Conservation (phyloP, 2,329 filamentous ascomycete species). For the Penicillium sp. region DNA sequence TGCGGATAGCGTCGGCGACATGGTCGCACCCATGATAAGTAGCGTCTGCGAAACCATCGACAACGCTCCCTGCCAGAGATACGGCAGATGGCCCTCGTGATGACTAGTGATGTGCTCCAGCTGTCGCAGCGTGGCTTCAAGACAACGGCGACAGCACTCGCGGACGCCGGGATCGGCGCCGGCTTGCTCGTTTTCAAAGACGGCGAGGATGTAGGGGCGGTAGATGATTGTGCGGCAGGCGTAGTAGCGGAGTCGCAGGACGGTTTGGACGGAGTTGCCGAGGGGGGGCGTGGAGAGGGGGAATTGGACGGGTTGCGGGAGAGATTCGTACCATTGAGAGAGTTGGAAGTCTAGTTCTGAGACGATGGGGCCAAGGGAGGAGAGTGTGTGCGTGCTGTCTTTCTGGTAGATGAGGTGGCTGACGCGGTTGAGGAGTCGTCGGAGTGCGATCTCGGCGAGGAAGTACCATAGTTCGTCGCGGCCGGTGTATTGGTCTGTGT, state of each 20-base stretch:
- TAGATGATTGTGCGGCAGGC: constrained; percentile 86
- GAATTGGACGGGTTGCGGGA: constrained; percentile 75
- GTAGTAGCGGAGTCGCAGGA: constrained; percentile 77
- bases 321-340: constrained; percentile 79
- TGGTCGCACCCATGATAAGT: constrained; percentile 80
- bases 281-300: constrained; percentile 69
- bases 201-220: constrained; percentile 77
- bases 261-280: constrained; percentile 75
- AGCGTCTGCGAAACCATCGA: constrained; percentile 81
- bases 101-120: constrained; percentile 77
- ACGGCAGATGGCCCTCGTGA: constrained; percentile 81
- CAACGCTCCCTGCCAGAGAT: constrained; percentile 81
- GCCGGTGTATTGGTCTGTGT: constrained; percentile 60
- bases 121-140: constrained; percentile 78
- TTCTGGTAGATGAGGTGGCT: constrained; percentile 79
- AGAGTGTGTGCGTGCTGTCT: constrained; percentile 69
- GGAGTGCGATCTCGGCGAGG: constrained; percentile 76
- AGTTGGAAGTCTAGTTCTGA: constrained; percentile 80
- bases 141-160: constrained; percentile 77
- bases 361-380: constrained; percentile 74
- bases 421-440: constrained; percentile 74
- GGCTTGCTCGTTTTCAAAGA: constrained; percentile 74
- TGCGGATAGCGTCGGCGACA: constrained; percentile 71
- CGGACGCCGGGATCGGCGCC: constrained; percentile 71
- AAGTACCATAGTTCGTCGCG: constrained; percentile 86